Percentiles rank a stretch among this genome's conserved stretches.
phyloP scores from a whole-genome alignment of 371 early-diverging fungal genomes.

The Apophysomyces ossiformis region DNA sequence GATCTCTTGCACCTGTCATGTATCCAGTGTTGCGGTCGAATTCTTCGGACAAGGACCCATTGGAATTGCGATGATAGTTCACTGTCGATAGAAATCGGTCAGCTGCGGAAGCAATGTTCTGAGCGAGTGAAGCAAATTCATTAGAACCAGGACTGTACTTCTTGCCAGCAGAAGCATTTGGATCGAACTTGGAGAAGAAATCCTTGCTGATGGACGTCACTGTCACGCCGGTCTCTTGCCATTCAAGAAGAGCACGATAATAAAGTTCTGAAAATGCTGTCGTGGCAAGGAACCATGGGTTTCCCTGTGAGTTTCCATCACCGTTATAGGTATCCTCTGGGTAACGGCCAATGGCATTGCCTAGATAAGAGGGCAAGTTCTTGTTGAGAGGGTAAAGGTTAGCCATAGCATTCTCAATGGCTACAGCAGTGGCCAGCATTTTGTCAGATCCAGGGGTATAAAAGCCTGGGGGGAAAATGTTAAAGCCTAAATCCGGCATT shows the following conservation, averaged over 20 bases:
- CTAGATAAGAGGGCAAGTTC: constrained; percentile 17
- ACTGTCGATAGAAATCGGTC: constrained; percentile 64
- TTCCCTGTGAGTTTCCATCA: constrained; percentile 57
- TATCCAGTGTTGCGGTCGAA: constrained; percentile 61
- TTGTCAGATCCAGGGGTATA: constrained; percentile 54
- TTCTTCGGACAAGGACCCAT: constrained; percentile 72
- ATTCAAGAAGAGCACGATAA: constrained; percentile 54
- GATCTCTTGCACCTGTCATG: constrained; percentile 67
- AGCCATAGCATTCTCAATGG: constrained; percentile 48
- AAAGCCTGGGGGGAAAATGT: constrained; percentile 26
- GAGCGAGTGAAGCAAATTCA: constrained; percentile 28
- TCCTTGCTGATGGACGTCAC: constrained; percentile 47
- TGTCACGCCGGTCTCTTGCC: constrained; percentile 27
- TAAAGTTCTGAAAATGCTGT: constrained; percentile 67
- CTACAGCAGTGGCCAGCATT: constrained; percentile 56
- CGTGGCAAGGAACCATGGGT: constrained; percentile 79
- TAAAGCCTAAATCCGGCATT: background rate
- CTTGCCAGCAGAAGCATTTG: constrained; percentile 21
- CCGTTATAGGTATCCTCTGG: constrained; percentile 78
- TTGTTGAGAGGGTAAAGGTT: constrained; percentile 61
- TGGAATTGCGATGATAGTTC: constrained; percentile 51
- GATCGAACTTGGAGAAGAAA: constrained; percentile 41
- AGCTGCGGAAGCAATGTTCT: constrained; percentile 42
- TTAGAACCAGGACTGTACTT: constrained; percentile 23
- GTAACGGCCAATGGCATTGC: constrained; percentile 73